A percentile compares a stretch with the other conserved stretches of the same genome.
These are phyloP conservation scores for Nicotiana paniculata DNA, from an alignment of 257 asterid species.

Conservation along the genomic window DNA sequence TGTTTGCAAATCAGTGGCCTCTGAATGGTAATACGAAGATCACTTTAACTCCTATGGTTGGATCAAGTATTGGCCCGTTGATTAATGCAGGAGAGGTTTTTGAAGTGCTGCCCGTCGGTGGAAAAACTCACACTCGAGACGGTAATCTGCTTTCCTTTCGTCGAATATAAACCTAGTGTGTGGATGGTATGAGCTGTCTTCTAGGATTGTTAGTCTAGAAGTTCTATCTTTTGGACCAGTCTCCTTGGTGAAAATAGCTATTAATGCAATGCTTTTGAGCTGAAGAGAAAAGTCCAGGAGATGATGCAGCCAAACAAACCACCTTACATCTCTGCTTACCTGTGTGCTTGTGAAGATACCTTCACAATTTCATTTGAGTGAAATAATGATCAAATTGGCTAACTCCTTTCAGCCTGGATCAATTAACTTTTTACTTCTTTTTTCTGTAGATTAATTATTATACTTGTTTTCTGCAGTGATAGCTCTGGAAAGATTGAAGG, in stretches of 20 bases:
- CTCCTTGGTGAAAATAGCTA: too few relatives aligned
- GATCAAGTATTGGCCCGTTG: conserved; percentile 70
- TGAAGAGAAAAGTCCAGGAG: too few relatives aligned
- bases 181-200: background rate
- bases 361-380: too few relatives aligned
- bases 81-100: conserved; percentile 91
- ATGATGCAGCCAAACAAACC: background rate
- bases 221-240: too few relatives aligned
- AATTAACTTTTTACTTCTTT: background rate
- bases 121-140: conserved; percentile 76
- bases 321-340: background rate
- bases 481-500: conserved; percentile 53
- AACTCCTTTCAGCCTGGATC: background rate
- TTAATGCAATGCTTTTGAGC: too few relatives aligned
- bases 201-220: background rate
- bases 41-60: conserved; percentile 53
- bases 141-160: conserved; percentile 32
- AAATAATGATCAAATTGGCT: background rate
- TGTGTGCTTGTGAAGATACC: background rate
- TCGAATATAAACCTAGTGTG: background rate
- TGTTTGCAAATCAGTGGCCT: conserved; percentile 73
- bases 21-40: conserved; percentile 67
- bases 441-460: background rate
- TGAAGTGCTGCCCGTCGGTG: conserved; percentile 51
- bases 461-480: conserved; percentile 42